Base-by-base conservation (phyloP, 257 asterid genomes). In the Forsythia suspensa region DNA sequence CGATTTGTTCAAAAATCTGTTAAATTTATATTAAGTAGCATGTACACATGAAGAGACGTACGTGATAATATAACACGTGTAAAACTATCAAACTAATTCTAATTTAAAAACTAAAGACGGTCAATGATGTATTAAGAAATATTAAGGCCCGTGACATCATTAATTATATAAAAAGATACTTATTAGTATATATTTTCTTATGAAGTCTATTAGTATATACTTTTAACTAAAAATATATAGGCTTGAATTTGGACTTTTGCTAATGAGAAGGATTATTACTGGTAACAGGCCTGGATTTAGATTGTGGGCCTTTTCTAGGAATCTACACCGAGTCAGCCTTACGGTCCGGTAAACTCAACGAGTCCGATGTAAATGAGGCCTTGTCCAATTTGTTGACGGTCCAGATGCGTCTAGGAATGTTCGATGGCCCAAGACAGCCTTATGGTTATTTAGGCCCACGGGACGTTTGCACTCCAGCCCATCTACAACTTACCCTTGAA, bases 381-480 rank as follows among this genome's bases (percentile, higher is more conserved):
- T 66, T 95, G 75, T 44, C 76, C 11, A 94, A 92, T 77, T 75
- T 91, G n/a, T 48, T 93, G 52, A 65, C 83, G 0, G 97, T 95
- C 67, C 99, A 95, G 70, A 93, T 93, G 95, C 92, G 98, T 43
- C 83, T 95, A 86, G 98, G 99, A 1, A 90, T 93, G 92, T 95
- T 90, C 20, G 98, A 95, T 79, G 99, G 98, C 37, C 83, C 91
- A 3, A 80, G 80, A 68, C 91, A 84, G 6, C 94, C 92, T 2
- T 95, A 88, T 57, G 80, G 76, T 7, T 73, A 92, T 59, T 75
- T 95, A 63, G 98, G 99, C 79, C 96, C 96, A 12, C 84, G n/a
- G 20, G 97, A 93, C 18, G 97, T 95, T 8, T 95, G 99, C 73
- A 83, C 89, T 0, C 82, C 89, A 3, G 91, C 97, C 84, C 98